Evolutionary conservation across 352 stramenopile species (phyloP).

Genomic region (Pelagophyceae sp.): DNA sequence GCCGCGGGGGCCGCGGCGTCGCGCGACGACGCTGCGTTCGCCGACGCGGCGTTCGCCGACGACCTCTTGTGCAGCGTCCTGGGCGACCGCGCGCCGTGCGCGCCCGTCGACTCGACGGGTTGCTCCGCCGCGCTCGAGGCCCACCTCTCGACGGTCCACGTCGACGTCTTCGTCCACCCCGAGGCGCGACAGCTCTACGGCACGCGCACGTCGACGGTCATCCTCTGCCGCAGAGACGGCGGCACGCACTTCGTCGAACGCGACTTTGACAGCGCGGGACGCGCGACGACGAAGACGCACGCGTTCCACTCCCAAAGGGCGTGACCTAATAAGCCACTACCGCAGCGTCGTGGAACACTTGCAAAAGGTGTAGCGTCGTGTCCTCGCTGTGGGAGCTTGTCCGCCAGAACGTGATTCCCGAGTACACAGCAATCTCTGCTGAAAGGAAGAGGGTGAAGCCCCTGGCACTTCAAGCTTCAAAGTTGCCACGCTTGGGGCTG

Average conservation of each 20-base stretch:
- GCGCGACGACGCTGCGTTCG: background rate
- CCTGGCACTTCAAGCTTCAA: too few species aligned
- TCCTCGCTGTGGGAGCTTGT: too few species aligned
- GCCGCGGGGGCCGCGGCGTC: background rate
- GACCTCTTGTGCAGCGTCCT: background rate
- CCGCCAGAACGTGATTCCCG: too few species aligned
- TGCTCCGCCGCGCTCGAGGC: background rate
- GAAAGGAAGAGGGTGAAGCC: too few species aligned
- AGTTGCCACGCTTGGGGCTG: too few species aligned
- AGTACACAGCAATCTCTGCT: too few species aligned
- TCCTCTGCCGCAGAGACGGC: constrained; percentile 4
- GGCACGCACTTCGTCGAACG: background rate
- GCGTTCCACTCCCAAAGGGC: too few species aligned
- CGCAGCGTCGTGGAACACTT: too few species aligned
- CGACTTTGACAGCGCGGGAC: too few species aligned
- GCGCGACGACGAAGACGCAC: too few species aligned
- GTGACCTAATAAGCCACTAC: too few species aligned
- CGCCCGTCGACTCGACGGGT: background rate
- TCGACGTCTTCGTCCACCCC: background rate
- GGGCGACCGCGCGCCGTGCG: background rate
- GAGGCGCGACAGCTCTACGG: background rate
- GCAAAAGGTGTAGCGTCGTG: too few species aligned
- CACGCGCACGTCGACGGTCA: background rate
- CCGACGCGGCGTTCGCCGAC: background rate
- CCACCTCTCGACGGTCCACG: background rate